Base-by-base conservation (phyloP, 2,329 filamentous ascomycete genomes). In the Akanthomyces lecanii region DNA sequence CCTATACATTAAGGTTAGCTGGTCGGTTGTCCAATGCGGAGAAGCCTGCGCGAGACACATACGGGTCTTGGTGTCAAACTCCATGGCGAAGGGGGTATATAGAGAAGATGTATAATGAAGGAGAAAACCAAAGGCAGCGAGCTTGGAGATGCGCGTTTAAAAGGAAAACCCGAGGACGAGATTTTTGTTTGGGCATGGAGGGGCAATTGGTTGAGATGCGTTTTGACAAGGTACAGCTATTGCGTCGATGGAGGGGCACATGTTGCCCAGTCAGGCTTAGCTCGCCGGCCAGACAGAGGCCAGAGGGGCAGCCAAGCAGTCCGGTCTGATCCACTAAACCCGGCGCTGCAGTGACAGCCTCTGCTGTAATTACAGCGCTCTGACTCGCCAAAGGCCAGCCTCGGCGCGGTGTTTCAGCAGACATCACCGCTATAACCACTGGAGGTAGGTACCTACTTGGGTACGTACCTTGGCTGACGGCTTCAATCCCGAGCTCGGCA, bases 21-120 rank as follows among this genome's bases (percentile, higher is more conserved):
- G 14, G 55, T 6, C 18, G 36, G 18, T 30, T 42, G 47, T n/a
- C 6, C 28, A 30, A 6, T 11, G 33, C 44, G 23, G 47, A 48
- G 11, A 61, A 18, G 51, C 62, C 50, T 56, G 38, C 21, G 23
- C 10, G 36, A 16, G n/a, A 5, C 18, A 38, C 88, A 72, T 78
- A 92, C 90, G 83, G 54, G 83, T 90, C 76, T 90, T 88, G 10
- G 89, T 85, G 71, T 92, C 90, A 77, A 84, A 82, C 74, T 92
- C 89, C 89, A 92, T 92, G 52, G 38, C 59, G 58, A 25, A 42
- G 36, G 28, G 44, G 45, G 23, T 54, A 53, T 45, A 45, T 54
- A 33, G 30, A n/a, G 6, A 10, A 7, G 6, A 5, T 21, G 21
- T 21, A 1, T 4, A 16, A 38, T 3, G 23, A 47, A 5, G 25